Evolutionary conservation across 1,284 basidiomycete species (phyloP), one percentile per base, ranked within the genome.

Genomic region (Takashimella koratensis): DNA sequence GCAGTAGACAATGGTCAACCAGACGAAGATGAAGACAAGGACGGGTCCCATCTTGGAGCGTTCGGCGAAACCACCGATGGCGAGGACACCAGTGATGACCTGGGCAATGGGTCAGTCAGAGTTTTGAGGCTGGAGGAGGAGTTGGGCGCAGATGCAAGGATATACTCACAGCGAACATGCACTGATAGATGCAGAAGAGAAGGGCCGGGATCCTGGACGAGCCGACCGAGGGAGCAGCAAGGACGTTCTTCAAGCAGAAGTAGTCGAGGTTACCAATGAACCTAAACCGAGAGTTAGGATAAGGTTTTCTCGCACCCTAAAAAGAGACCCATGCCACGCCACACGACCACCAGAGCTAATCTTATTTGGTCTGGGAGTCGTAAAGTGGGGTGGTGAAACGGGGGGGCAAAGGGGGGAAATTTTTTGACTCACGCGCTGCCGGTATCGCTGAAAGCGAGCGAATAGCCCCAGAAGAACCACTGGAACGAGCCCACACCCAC

Each of bases 1-100:
- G 68, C 91, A 88, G 77, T 97, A 97, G 27, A 96, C 93, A 58
- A 97, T 76, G 3, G 94, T 97, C 11, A 87, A 80, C 93, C 95
- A 98, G 56, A 86, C 71, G 75, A 98, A 97, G 61, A 88, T 82
- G 76, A 96, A 97, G 57, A 94, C 82, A 47, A 95, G 79, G 55
- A 91, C 77, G 2, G 94, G 95, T 0, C 90, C 91, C 8, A 98
- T 81, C 16, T 87, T 86, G 16, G 85, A 85, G 51, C 92, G 90
- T 74, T 98, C 95, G 21, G 94, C 91, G 58, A 95, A 85, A 22
- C 91, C 95, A 65, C 94, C 93, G 48, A 91, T 81, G 16, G 90
- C 90, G 62, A 97, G 83, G 46, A 78, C 78, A 24, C 74, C 71
- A 26, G 81, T 90, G 68, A 82, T 80, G 52, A 76, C 47, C 65